Conservation (phyloP, 768 basidiomycete species). For the Exsudoporus frostii region DNA sequence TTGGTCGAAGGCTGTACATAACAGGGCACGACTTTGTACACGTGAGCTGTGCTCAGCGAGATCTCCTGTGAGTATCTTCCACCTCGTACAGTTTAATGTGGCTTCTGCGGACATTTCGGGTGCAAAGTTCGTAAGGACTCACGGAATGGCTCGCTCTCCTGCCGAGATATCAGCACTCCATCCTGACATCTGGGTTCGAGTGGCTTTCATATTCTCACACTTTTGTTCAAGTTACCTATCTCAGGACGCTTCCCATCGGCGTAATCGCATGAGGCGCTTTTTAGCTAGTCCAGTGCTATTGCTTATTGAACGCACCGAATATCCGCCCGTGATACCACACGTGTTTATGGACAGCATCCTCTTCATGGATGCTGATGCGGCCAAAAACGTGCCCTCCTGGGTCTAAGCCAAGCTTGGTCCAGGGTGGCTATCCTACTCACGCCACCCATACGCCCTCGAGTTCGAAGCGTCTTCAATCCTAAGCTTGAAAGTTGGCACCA, state of each 20-base stretch:
- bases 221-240: slow-evolving; percentile 18
- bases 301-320: not conserved
- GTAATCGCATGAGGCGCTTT: not conserved
- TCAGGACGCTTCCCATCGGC: slow-evolving; percentile 2
- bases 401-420: not conserved
- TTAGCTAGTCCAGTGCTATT: not conserved
- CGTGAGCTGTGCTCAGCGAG: not conserved
- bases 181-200: not conserved
- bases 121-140: not conserved
- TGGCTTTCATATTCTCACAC: slow-evolving; percentile 15
- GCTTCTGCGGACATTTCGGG: slow-evolving; percentile 3
- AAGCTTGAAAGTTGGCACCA: not conserved
- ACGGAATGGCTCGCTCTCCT: slow-evolving; percentile 1
- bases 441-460: not conserved
- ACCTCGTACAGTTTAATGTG: slow-evolving; percentile 14
- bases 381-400: not conserved
- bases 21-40: slow-evolving; percentile 6
- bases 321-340: slow-evolving; percentile 1
- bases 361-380: not conserved
- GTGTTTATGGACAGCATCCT: slow-evolving; percentile 5
- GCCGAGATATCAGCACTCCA: slow-evolving; percentile 9
- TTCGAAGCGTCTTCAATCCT: not conserved
- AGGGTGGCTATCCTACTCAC: not conserved
- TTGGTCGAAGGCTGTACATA: slow-evolving; percentile 6
- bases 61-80: slow-evolving; percentile 19